Conservation (phyloP, 2,329 filamentous ascomycete genomes). For the Alternaria hordeiaustralica region DNA sequence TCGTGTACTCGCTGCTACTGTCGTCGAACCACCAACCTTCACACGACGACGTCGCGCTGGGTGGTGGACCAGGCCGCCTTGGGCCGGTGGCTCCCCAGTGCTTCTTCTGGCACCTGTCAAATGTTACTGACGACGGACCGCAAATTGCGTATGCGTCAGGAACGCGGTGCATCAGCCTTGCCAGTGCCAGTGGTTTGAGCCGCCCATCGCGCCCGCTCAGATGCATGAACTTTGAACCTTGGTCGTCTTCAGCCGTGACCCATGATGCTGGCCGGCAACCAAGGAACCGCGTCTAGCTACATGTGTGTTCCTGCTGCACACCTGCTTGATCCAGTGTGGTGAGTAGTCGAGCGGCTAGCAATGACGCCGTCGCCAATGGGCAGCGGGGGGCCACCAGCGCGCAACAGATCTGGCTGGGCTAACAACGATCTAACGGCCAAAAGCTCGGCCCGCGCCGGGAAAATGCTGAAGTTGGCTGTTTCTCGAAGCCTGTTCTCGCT, state of each 20-base stretch:
- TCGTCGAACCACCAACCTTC: slow-evolving; percentile 35
- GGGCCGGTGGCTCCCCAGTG: slow-evolving; percentile 34
- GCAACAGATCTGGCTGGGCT: slow-evolving; percentile 45
- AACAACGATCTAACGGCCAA: slow-evolving; percentile 43
- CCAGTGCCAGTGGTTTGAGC: slow-evolving; percentile 40
- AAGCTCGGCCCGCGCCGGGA: slow-evolving; percentile 50
- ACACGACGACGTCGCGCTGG: not conserved
- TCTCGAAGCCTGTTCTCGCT: slow-evolving; percentile 46
- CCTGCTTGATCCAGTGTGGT: slow-evolving; percentile 45
- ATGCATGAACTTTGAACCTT: slow-evolving; percentile 41
- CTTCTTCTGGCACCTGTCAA: slow-evolving; percentile 42
- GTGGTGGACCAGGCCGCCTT: not conserved
- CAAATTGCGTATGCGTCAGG: slow-evolving; percentile 54
- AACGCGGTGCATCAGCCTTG: slow-evolving; percentile 50
- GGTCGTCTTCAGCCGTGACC: slow-evolving; percentile 28
- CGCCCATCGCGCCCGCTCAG: slow-evolving; percentile 42
- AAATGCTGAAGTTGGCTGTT: slow-evolving; percentile 33
- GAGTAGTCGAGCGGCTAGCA: slow-evolving; percentile 37
- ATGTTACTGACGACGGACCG: slow-evolving; percentile 38
- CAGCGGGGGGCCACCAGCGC: slow-evolving; percentile 27
- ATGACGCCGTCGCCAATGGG: slow-evolving; percentile 30
- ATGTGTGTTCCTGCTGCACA: slow-evolving; percentile 39
- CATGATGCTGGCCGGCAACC: slow-evolving; percentile 17
- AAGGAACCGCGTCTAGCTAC: slow-evolving; percentile 34
- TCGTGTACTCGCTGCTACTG: slow-evolving; percentile 38